Evolutionary conservation across 2,329 filamentous ascomycete species (phyloP), one percentile per base, ranked within the genome.

Genomic region (Ceratocystis eucalypticola): DNA sequence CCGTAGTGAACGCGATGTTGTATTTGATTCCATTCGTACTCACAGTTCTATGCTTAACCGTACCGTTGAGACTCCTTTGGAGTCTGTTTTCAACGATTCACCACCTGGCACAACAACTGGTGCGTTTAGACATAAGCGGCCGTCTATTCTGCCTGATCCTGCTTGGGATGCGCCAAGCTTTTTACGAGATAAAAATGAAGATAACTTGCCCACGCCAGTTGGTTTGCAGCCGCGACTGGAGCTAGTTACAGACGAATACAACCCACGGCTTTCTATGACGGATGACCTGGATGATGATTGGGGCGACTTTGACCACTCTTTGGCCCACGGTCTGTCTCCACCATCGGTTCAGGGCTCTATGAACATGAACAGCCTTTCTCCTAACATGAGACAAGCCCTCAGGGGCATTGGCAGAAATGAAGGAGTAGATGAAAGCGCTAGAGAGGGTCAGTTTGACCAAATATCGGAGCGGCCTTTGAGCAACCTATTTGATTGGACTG

Each of bases 11-110:
- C 37, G 37, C 3, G 37, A 92, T 71, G 89, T 85, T 20, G 80
- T 88, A 66, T 91, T 85, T 74, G 89, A 92, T 76, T 91, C 88
- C 37, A 76, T 91, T 70, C 85, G 87, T 65, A 91, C 88, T 17
- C 80, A 82, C 68, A 86, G 82, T 48, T 90, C 88, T 8, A 81
- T 82, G 69, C 87, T 85, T 69, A 80, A 82, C 65, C 83, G 85
- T 68, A 83, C 84, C 44, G 81, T 85, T 61, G 85, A 89, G 72
- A 88, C 87, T 33, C 87, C 88, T 17, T 77, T 91, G 62, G 88
- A 91, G 72, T 89, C 85, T 28, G 88, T 91, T 79, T 92, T 91
- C 74, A 88, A 92, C 75, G 88, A 92, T 71, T 89, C 88, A 15
- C 87, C 86, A 45, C 82, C 84, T 6, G 82, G 80, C 72, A 81